These are phyloP conservation scores for Brettanomyces naardenensis DNA, from an alignment of 805 yeast species.

Conservation along the genomic window DNA sequence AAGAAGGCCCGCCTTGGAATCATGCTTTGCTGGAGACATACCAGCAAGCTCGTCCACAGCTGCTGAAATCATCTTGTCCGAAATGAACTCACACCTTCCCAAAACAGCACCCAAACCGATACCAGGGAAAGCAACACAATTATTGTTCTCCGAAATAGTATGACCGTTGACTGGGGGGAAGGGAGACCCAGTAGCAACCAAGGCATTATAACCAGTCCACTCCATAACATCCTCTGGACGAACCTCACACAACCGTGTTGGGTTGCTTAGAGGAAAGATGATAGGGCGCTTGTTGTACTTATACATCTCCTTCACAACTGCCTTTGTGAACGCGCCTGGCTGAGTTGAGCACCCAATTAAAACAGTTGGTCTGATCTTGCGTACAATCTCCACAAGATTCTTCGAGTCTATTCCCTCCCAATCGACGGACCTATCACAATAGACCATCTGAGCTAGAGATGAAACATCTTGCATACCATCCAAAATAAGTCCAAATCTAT, in stretches of 20 bases:
- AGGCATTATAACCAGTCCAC: slow-evolving; percentile 88
- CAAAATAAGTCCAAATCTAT: slow-evolving; percentile 74
- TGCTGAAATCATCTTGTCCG: slow-evolving; percentile 90
- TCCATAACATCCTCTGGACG: slow-evolving; percentile 81
- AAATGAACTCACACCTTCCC: slow-evolving; percentile 72
- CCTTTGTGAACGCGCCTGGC: slow-evolving; percentile 89
- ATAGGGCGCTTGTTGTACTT: slow-evolving; percentile 80
- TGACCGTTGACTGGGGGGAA: slow-evolving; percentile 88
- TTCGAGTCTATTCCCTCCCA: slow-evolving; percentile 73
- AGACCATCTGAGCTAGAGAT: slow-evolving; percentile 54
- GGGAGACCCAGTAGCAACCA: slow-evolving; percentile 98
- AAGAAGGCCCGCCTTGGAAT: slow-evolving; percentile 78
- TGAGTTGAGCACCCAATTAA: slow-evolving; percentile 94
- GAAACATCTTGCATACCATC: slow-evolving; percentile 42
- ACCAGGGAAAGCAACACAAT: slow-evolving; percentile 97
- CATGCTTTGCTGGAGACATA: too few relatives aligned
- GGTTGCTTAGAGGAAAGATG: slow-evolving; percentile 92
- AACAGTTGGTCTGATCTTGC: slow-evolving; percentile 76
- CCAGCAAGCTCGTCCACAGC: slow-evolving; percentile 88
- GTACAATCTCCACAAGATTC: slow-evolving; percentile 58
- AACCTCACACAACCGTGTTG: slow-evolving; percentile 93
- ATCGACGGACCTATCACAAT: slow-evolving; percentile 64
- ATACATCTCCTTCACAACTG: slow-evolving; percentile 81
- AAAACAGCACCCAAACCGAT: slow-evolving; percentile 93
- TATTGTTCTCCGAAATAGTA: slow-evolving; percentile 88